Base-by-base conservation (phyloP, 2,329 filamentous ascomycete genomes). In the Penicillium italicum region DNA sequence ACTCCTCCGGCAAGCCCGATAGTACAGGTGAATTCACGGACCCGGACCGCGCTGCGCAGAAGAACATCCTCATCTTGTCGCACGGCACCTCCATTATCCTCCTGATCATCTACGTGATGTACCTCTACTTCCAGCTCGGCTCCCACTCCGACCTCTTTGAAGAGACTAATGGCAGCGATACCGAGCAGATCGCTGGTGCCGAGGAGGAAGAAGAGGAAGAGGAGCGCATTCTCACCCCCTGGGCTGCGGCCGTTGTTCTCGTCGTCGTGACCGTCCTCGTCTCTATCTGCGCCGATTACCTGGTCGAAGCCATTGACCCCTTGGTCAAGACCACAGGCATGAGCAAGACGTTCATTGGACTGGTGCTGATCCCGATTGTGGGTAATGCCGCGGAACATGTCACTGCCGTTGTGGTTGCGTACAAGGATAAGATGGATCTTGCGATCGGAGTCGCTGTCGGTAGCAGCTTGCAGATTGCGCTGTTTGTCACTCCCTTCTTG, bases 371-470 rank as follows among this genome's bases (percentile, higher is more conserved):
- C 46, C 88, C 88, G 3, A 91, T 91, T 62, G 88, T 91, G 31
- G 88, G 88, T 41, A 91, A 91, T 65, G 88, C 88, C 2, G 88
- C 88, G 3, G 88, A 92, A 72, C 89, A 92, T 66, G 89, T 91
- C 37, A 92, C 89, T 1, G 89, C 89, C 18, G 86, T 91, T 18
- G 86, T 91, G 30, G 89, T 92, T 26, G 88, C 89, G 0, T 79
- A 86, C 60, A 88, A 90, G 72, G 83, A 92, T 75, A 92, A 81
- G 70, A 82, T 82, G 79, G 79, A 82, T 59, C 70, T 79, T 37
- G 85, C 89, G 30, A 89, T 93, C 78, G 87, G 88, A 40, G 89
- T 93, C 48, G 89, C 89, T 28, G 89, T 93, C 66, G 89, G 89
- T 43, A 90, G 87, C 56, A 90, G 87, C 71, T 86, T 93, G 70